Conservation (phyloP, 208 protist genomes). For the Porcisia hertigi region DNA sequence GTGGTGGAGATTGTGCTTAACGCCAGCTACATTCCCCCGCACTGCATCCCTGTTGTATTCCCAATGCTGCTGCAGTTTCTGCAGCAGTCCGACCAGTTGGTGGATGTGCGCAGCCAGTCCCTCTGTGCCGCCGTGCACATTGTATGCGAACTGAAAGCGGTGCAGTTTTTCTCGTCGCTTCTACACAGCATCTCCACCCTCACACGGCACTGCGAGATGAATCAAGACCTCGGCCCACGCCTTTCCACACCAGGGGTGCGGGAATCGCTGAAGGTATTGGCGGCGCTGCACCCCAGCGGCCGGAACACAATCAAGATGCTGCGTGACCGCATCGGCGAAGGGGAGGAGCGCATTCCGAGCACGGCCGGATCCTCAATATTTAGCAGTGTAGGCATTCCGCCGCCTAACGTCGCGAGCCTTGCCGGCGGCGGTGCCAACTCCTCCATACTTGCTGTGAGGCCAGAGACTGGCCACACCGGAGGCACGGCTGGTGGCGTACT, state of each 20-base stretch:
- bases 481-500: slow-evolving; percentile 5
- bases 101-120: slow-evolving; percentile 83
- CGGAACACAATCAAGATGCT: slow-evolving; percentile 67
- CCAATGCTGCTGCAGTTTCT: slow-evolving; percentile 87
- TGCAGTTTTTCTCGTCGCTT: slow-evolving; percentile 82
- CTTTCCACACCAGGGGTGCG: slow-evolving; percentile 77
- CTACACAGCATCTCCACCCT: slow-evolving; percentile 84
- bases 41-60: slow-evolving; percentile 88
- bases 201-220: slow-evolving; percentile 83
- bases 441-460: slow-evolving; percentile 1
- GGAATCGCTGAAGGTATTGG: slow-evolving; percentile 78
- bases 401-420: slow-evolving; percentile 22
- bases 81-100: slow-evolving; percentile 84
- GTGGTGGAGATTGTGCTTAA: slow-evolving; percentile 87
- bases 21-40: slow-evolving; percentile 88
- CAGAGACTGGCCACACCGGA: slow-evolving; percentile 8
- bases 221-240: slow-evolving; percentile 76
- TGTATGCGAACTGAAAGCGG: slow-evolving; percentile 87
- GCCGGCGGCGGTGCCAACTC: slow-evolving; percentile 18
- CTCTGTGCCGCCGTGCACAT: slow-evolving; percentile 86
- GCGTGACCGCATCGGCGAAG: slow-evolving; percentile 56
- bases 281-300: slow-evolving; percentile 68
- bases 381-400: slow-evolving; percentile 15
- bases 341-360: slow-evolving; percentile 42
- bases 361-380: slow-evolving; percentile 12